Evolutionary conservation across 2,329 filamentous ascomycete genomes (phyloP), one percentile per base, ranked within the genome.

Genomic region (Aspergillus sp.): DNA sequence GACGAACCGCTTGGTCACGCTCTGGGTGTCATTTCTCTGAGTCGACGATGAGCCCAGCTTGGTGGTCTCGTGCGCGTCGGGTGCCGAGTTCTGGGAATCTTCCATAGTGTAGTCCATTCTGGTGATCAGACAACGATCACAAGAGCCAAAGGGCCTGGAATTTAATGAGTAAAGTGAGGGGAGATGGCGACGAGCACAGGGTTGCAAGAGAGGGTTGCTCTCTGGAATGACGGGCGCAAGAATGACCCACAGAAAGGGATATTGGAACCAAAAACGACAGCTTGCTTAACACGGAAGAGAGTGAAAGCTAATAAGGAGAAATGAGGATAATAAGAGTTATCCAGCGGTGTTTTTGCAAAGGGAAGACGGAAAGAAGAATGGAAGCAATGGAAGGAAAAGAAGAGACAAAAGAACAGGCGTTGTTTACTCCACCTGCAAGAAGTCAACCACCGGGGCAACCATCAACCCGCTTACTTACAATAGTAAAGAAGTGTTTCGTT

Each of bases 1-100:
- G 43, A 64, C 71, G 45, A 72, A 90, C 86, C 86, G 81, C 74
- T 90, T 90, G 51, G 83, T 85, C 47, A 89, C 86, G 68, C 84
- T 88, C 63, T 86, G 84, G 33, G 81, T 79, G 66, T 89, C 85
- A 43, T 77, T 74, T 25, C 76, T 82, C 55, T 79, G 76, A 45
- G 76, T 67, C 42, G 74, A 72, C 53, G 75, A 72, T 30, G 25
- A 39, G 49, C 60, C 66, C 52, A 85, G 74, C 72, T 87, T 86
- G 50, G 79, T 74, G 49, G 80, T 76, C 61, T 83, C 77, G 49
- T 78, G 72, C 58, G 75, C 78, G 58, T 82, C 81, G 25, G 82
- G 82, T 20, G 80, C 80, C 47, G 84, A 75, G 70, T 85, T 88
- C 68, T 89, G 85, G 46, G 73, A 79, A 59, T 87, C 78, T 58